A percentile compares a stretch with the other conserved stretches of the same genome.
These are phyloP conservation scores for Aspergillus cristatus DNA, from an alignment of 495 filamentous ascomycete genomes.

Conservation along the genomic window DNA sequence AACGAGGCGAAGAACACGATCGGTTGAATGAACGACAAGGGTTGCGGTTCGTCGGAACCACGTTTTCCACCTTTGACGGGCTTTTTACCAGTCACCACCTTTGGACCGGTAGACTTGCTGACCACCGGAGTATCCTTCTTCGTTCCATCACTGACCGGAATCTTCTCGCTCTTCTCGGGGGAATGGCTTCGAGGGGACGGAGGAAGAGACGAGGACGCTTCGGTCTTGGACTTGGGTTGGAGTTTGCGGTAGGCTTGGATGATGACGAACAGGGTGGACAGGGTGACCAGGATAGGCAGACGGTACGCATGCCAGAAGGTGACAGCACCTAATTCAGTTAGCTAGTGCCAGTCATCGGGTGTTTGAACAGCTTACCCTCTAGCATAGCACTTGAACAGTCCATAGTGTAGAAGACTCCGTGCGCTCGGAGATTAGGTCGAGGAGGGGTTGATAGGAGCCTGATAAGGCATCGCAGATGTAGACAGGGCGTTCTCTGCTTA, in stretches of 20 bases:
- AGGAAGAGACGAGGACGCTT: slow-evolving; percentile 24
- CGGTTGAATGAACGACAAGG: slow-evolving; percentile 49
- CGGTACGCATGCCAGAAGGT: slow-evolving; percentile 35
- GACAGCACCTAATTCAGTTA: slow-evolving; percentile 17
- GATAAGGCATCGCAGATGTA: slow-evolving; percentile 4
- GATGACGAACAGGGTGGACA: slow-evolving; percentile 16
- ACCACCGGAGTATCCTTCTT: too few species aligned
- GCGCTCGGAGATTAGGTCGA: neutral
- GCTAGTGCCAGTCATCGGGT: neutral
- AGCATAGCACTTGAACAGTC: neutral
- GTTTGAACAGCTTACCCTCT: neutral
- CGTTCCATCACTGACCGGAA: slow-evolving; percentile 1
- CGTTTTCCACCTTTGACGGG: slow-evolving; percentile 20
- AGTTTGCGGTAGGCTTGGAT: slow-evolving; percentile 17
- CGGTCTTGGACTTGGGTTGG: slow-evolving; percentile 19
- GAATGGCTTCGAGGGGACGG: slow-evolving; percentile 25
- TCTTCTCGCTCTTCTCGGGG: slow-evolving; percentile 17
- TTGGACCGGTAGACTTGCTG: slow-evolving; percentile 22
- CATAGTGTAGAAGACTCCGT: too few species aligned
- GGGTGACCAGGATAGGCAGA: slow-evolving; percentile 23
- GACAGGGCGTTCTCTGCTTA: too few species aligned
- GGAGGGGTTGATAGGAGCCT: neutral
- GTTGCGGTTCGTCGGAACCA: slow-evolving; percentile 10
- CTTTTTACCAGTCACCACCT: slow-evolving; percentile 32
- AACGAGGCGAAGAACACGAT: slow-evolving; percentile 84